Conservation (phyloP, 805 yeast species). For the Saccharomycopsis fermentans region DNA sequence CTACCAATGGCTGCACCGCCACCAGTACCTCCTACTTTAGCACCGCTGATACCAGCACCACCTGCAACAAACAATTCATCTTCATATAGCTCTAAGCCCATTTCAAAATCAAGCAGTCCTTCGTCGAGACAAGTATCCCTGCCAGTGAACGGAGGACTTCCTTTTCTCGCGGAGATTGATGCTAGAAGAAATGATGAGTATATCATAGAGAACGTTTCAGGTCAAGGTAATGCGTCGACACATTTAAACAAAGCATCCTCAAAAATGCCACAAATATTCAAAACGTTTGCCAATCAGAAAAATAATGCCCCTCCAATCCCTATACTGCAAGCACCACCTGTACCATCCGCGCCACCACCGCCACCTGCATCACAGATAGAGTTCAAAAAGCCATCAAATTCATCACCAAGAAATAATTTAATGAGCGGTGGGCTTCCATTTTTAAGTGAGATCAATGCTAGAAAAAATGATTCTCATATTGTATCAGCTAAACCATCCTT, state of each 20-base stretch:
- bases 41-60: slow-evolving; percentile 20
- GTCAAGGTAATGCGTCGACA: slow-evolving; percentile 19
- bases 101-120: slow-evolving; percentile 4
- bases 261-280: neutral
- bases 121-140: neutral
- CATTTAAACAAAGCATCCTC: slow-evolving; percentile 21
- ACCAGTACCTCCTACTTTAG: slow-evolving; percentile 22
- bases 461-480: slow-evolving; percentile 41
- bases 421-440: slow-evolving; percentile 42
- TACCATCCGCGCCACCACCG: slow-evolving; percentile 21
- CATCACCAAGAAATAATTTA: slow-evolving; percentile 16
- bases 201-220: slow-evolving; percentile 33
- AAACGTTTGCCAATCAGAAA: slow-evolving; percentile 12
- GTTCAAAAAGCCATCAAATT: slow-evolving; percentile 1
- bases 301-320: slow-evolving; percentile 15
- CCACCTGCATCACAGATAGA: slow-evolving; percentile 18
- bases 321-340: slow-evolving; percentile 18
- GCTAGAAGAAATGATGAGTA: slow-evolving; percentile 40
- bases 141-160: slow-evolving; percentile 29
- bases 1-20: slow-evolving; percentile 22
- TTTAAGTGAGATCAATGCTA: slow-evolving; percentile 46
- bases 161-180: slow-evolving; percentile 49
- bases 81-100: no score
- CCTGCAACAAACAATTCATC: neutral
- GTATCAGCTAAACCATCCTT: slow-evolving; percentile 25